Base-by-base conservation (phyloP, 306 rosid species). In the Dalbergia oliveri region DNA sequence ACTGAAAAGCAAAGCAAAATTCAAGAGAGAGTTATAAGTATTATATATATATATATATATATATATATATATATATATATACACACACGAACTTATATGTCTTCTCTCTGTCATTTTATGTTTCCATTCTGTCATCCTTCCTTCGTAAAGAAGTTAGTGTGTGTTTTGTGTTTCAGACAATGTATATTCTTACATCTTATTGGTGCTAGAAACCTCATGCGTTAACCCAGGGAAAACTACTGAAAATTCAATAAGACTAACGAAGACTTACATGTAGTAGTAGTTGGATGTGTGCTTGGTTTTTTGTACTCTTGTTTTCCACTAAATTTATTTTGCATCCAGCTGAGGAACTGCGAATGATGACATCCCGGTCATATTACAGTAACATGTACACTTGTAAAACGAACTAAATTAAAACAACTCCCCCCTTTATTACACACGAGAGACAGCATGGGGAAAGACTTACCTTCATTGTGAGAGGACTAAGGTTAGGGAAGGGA, bases 261-360 rank as follows among this genome's bases (percentile, higher is more conserved):
- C 4, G 35, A 85, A 54, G n/a, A 74, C 97, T 93, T 91, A 93
- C 98, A 73, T 66, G 83, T 34, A 69, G 88, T 34, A 65, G 88
- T 47, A 54, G 83, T 9, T 34, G 87, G 21, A 71, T 71, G 57
- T 64, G 92, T 75, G 70, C 80, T 82, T 74, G 91, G 79, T 82
- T 75, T 91, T 82, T 82, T 89, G 81, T 50, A 86, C 66, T 86
- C 97, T 65, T 85, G 97, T 81, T 88, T 93, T 41, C 93, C 94
- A 71, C 81, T 79, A 61, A 96, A 87, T 84, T 89, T 93, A 76
- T 86, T 92, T 80, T 95, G 99, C 94, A 95, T 88, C 99, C 99
- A 96, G 66, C 92, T 72, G 73, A 96, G 86, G 79, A 96, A 90
- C 99, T 96, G 89, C 88, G 84, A 67, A 39, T 33, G 77, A 49